These are phyloP conservation scores for Hypoxylon sp. DNA, from an alignment of 2,329 filamentous ascomycete genomes.

Conservation along the genomic window DNA sequence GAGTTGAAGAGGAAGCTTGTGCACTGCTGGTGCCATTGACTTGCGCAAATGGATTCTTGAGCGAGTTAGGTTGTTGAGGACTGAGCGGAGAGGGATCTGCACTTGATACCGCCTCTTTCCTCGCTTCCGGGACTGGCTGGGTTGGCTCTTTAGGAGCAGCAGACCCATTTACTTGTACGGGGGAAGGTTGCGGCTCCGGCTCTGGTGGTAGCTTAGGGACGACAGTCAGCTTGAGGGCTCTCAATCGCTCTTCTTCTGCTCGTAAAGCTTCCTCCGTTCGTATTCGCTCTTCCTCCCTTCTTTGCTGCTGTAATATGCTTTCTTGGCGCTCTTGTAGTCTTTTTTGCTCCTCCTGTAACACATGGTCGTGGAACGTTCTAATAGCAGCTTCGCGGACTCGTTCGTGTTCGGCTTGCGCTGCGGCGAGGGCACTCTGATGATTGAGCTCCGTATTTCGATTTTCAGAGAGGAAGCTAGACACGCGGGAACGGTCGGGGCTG, in stretches of 20 bases:
- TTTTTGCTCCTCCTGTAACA: constrained; percentile 33
- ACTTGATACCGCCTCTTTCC: constrained; percentile 1
- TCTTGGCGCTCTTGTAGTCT: constrained; percentile 30
- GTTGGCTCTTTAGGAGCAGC: constrained; percentile 10
- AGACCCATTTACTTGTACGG: constrained; percentile 18
- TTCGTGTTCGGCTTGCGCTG: constrained; percentile 74
- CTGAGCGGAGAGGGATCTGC: constrained; percentile 17
- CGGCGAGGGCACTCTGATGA: constrained; percentile 74
- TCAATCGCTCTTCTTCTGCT: constrained; percentile 61
- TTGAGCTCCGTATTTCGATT: constrained; percentile 71
- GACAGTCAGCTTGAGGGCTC: constrained; percentile 60
- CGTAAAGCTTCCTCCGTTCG: constrained; percentile 58
- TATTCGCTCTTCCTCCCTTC: constrained; percentile 60
- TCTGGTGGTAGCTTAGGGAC: constrained; percentile 57
- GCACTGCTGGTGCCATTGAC: constrained; percentile 34
- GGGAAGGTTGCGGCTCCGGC: constrained; percentile 27
- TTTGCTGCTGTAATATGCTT: constrained; percentile 58
- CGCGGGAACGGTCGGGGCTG: constrained; percentile 60
- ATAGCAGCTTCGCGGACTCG: constrained; percentile 67
- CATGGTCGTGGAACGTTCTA: constrained; percentile 61
- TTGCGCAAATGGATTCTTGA: constrained; percentile 28
- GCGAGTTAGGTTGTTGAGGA: constrained; percentile 11
- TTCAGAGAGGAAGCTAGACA: constrained; percentile 71
- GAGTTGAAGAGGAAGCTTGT: constrained; percentile 27
- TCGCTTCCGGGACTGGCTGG: constrained; percentile 33